phyloP scores from a whole-genome alignment of 1,284 basidiomycete species.

The Stereum hirsutum region DNA sequence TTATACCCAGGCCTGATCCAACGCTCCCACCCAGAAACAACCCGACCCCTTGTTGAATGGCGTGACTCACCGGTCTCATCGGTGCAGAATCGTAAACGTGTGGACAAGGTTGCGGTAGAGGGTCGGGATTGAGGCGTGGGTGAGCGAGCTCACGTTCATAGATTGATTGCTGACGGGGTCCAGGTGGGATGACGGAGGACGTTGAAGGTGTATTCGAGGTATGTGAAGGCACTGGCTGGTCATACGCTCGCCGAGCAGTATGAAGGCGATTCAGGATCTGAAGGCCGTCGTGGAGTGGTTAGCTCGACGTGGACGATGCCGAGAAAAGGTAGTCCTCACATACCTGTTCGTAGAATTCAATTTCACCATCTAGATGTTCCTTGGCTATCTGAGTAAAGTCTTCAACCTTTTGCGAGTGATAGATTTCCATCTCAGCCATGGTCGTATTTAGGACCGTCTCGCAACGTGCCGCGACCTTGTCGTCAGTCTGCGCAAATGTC shows the following conservation, averaged over 20 bases:
- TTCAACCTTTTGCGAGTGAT: slow-evolving; percentile 65
- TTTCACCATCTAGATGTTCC: slow-evolving; percentile 71
- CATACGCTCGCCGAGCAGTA: slow-evolving; percentile 42
- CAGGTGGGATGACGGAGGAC: slow-evolving; percentile 27
- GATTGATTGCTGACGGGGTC: slow-evolving; percentile 54
- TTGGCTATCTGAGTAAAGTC: slow-evolving; percentile 52
- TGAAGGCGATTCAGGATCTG: slow-evolving; percentile 50
- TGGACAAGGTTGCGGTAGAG: slow-evolving; percentile 61
- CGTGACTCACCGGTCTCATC: slow-evolving; percentile 67
- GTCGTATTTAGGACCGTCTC: slow-evolving; percentile 85
- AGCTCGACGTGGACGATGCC: slow-evolving; percentile 2
- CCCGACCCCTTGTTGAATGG: slow-evolving; percentile 61
- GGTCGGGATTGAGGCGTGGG: slow-evolving; percentile 37
- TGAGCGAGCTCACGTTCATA: slow-evolving; percentile 64
- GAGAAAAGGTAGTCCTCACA: slow-evolving; percentile 19
- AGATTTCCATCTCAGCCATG: slow-evolving; percentile 80
- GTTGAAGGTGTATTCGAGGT: no score
- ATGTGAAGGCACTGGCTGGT: no score
- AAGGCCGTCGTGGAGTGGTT: not conserved
- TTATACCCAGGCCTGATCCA: slow-evolving; percentile 15
- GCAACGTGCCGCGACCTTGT: slow-evolving; percentile 63
- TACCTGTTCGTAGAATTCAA: slow-evolving; percentile 65
- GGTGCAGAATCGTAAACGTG: slow-evolving; percentile 70
- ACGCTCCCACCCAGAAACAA: slow-evolving; percentile 38
- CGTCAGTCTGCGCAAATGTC: slow-evolving; percentile 35